A percentile compares a stretch with the other conserved stretches of the same genome.
Evolutionary conservation across 495 filamentous ascomycete genomes (phyloP).

Genomic region (Annulohypoxylon bovei): DNA sequence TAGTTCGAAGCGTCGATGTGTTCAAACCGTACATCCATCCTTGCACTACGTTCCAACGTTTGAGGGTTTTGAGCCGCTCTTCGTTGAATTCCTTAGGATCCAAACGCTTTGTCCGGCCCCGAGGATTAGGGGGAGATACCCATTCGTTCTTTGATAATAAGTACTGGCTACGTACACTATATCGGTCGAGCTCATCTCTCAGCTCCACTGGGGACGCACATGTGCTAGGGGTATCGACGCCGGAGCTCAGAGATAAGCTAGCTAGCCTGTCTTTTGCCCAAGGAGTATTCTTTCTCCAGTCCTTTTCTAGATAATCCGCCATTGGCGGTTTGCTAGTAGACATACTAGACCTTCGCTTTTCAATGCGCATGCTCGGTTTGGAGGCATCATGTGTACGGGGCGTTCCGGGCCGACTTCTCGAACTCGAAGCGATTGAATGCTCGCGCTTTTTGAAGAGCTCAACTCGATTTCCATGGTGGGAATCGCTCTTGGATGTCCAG

Average conservation of each 20-base stretch:
- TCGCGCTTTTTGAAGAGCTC: slow-evolving; percentile 8
- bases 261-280: not conserved
- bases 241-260: not conserved
- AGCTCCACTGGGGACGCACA: slow-evolving; percentile 1
- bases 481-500: slow-evolving; percentile 12
- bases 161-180: slow-evolving; percentile 5
- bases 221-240: not conserved
- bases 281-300: not conserved
- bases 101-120: slow-evolving; percentile 8
- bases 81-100: slow-evolving; percentile 6
- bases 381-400: not conserved
- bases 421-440: not conserved
- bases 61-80: not conserved
- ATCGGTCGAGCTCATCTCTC: slow-evolving; percentile 24
- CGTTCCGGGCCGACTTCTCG: not conserved
- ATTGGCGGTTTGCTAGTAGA: not conserved
- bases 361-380: not conserved
- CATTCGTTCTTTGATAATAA: slow-evolving; percentile 20
- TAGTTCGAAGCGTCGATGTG: slow-evolving; percentile 16
- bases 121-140: slow-evolving; percentile 17
- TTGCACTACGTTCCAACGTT: slow-evolving; percentile 15
- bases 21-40: slow-evolving; percentile 14
- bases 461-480: not conserved
- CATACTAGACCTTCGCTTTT: not conserved
- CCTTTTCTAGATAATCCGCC: not conserved